Base-by-base conservation (phyloP, 2,329 filamentous ascomycete genomes). In the Trichoderma citrinoviride region DNA sequence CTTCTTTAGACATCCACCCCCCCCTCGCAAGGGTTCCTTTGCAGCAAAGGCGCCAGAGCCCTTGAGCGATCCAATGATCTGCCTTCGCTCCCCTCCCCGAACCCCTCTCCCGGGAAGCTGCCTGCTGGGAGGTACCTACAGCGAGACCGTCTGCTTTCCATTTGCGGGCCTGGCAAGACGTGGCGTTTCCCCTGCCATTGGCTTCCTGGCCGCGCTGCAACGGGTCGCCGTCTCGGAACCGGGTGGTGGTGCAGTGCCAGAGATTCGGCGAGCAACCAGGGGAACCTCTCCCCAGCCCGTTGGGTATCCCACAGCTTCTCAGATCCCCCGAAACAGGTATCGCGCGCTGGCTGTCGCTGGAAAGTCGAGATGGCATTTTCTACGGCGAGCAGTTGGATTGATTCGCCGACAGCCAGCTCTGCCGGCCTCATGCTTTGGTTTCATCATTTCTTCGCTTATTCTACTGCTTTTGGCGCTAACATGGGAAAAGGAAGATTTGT, bases 211-310 rank as follows among this genome's bases (percentile, higher is more conserved):
- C 40, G 61, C 53, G 44, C 57, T 44, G 43, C 61, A 43, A 53
- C 21, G 46, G 61, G 54, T 54, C 47, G 37, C 58, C 49, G 61
- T 64, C 61, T 57, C 44, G 37, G 44, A 64, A 64, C 53, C 58
- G 58, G 46, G 58, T 50, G 49, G 47, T 54, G 53, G 43, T 64
- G 61, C 54, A 57, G 53, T 64, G 61, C 53, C 52, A 64, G 61
- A 64, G 44, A 64, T 64, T 60, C 62, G 54, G 62, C 62, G 62
- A 65, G 62, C 54, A 65, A 19, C 62, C 44, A 58, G 62, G 55
- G 53, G 62, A 53, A 43, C n/a, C 15, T 43, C 17, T 23, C 37
- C 40, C 55, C 58, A 53, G 58, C 58, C 40, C 25, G 17, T 29
- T 44, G 47, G 58, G 54, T 27, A 60, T 65, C 23, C 54, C 62